A percentile compares a stretch with the other conserved stretches of the same genome.
Conservation (phyloP, 2,329 filamentous ascomycete species). For the Aspergillus ochraceus region DNA sequence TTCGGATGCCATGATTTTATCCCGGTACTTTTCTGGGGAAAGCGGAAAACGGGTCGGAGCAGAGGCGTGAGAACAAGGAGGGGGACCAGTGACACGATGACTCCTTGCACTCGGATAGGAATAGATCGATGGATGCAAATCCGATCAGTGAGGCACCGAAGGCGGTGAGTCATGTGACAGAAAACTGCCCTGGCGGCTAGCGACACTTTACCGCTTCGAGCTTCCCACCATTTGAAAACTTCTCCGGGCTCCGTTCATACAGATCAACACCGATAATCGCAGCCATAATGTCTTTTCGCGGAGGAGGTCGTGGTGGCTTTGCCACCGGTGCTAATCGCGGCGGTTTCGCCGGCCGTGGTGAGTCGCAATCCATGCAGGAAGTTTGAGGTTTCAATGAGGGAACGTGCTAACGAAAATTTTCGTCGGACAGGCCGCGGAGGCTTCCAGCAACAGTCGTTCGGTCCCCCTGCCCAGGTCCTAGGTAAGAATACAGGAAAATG, state of each 20-base stretch:
- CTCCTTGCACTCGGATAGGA: slow-evolving; percentile 7
- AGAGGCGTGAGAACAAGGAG: slow-evolving; percentile 9
- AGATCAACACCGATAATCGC: slow-evolving; percentile 27
- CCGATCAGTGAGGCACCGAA: slow-evolving; percentile 24
- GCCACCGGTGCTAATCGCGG: slow-evolving; percentile 55
- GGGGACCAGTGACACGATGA: slow-evolving; percentile 12
- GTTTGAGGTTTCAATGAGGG: slow-evolving; percentile 3
- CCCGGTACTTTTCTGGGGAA: slow-evolving; percentile 17
- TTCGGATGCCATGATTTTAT: slow-evolving; percentile 35
- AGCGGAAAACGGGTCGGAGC: slow-evolving; percentile 20
- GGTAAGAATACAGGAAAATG: slow-evolving; percentile 41
- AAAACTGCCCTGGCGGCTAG: slow-evolving; percentile 36
- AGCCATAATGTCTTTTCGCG: slow-evolving; percentile 64
- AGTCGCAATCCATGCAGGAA: slow-evolving; percentile 28
- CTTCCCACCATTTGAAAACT: slow-evolving; percentile 45
- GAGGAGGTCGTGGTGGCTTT: slow-evolving; percentile 48
- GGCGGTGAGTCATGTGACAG: slow-evolving; percentile 38
- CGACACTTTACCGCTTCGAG: slow-evolving; percentile 46
- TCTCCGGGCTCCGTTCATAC: slow-evolving; percentile 31
- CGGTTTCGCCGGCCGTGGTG: slow-evolving; percentile 43
- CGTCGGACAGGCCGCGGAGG: slow-evolving; percentile 58
- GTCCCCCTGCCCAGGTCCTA: slow-evolving; percentile 62
- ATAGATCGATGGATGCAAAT: slow-evolving; percentile 4
- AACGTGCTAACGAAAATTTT: slow-evolving; percentile 38
- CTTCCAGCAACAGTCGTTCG: slow-evolving; percentile 60